These are phyloP conservation scores for Xerocomus brunneocitrinus DNA, from an alignment of 768 basidiomycete species.

Conservation along the genomic window DNA sequence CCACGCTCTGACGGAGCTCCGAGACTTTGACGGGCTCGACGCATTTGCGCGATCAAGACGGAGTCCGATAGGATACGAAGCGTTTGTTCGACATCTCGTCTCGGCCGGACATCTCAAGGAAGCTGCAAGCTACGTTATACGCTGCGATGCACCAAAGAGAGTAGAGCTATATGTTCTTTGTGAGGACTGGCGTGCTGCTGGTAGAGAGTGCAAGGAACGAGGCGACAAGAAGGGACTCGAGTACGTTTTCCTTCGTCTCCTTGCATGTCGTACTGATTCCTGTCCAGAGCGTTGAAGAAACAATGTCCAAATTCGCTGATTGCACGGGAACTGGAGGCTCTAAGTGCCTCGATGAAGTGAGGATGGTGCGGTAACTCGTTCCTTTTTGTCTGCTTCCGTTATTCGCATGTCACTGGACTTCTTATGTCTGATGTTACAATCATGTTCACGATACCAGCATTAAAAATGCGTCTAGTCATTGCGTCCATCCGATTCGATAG, in stretches of 20 bases:
- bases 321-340: constrained; percentile 68
- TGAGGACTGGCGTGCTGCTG: constrained; percentile 87
- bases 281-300: constrained; percentile 59
- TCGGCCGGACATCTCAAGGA: constrained; percentile 71
- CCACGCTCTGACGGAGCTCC: constrained; percentile 68
- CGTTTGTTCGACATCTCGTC: constrained; percentile 77
- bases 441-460: not conserved
- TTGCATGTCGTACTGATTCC: not conserved
- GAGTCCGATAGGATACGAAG: constrained; percentile 94
- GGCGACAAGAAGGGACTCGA: constrained; percentile 80
- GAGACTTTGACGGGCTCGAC: constrained; percentile 86
- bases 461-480: not conserved
- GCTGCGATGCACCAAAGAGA: constrained; percentile 79
- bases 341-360: constrained; percentile 65
- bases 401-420: too few relatives aligned
- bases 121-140: constrained; percentile 70
- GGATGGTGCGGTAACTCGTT: not conserved
- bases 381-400: too few relatives aligned
- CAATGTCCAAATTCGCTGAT: constrained; percentile 79
- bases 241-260: constrained; percentile 45
- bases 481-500: constrained; percentile 67
- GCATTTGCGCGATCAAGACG: constrained; percentile 81
- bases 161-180: constrained; percentile 87
- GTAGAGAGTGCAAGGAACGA: constrained; percentile 84
- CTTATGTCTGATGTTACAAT: too few relatives aligned